Evolutionary conservation across 2,329 filamentous ascomycete genomes (phyloP), one percentile per base, ranked within the genome.

Genomic region (Sodiomyces alkalinus): DNA sequence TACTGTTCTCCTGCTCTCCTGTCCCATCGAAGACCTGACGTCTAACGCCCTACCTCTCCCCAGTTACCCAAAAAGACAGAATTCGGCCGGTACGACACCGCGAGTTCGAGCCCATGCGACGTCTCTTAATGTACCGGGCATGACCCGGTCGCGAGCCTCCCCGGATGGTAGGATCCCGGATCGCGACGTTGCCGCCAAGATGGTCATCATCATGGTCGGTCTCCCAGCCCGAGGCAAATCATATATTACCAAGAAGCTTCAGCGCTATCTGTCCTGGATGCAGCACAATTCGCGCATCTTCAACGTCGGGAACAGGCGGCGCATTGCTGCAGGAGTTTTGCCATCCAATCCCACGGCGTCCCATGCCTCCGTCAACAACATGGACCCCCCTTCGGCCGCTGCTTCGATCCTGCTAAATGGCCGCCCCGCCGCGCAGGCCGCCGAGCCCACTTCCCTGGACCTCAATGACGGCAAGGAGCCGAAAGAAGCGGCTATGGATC

Each of bases 191-290:
- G 90, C 86, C 27, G 80, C 90, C 22, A 98, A 98, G 62, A 64
- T 98, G 36, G 83, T 96, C 47, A 92, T 98, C 44, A 75, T 98
- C 50, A 98, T 98, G 90, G 90, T 98, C 35, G 90, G 90, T 38
- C 60, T 98, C 43, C 90, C 90, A 3, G 90, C 90, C 7, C 68
- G 90, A 44, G 90, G 90, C 48, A 98, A 98, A 59, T 94, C 86
- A 31, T 98, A 98, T 56, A 92, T 98, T 45, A 96, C 90, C 36
- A 96, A 96, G 63, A 98, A 98, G 59, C 70, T 98, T 37, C 80
- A 90, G 33, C 72, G 90, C 36, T 98, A 96, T 49, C 60, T 98
- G 28, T 87, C 92, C 27, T 98, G 90, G 90, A 74, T 94, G 45
- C 90, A 98, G 48, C 87, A 98, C 54, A 82, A 93, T 45, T 90